phyloP scores from a whole-genome alignment of 805 yeast genomes.

The Suhomyces sp. region DNA sequence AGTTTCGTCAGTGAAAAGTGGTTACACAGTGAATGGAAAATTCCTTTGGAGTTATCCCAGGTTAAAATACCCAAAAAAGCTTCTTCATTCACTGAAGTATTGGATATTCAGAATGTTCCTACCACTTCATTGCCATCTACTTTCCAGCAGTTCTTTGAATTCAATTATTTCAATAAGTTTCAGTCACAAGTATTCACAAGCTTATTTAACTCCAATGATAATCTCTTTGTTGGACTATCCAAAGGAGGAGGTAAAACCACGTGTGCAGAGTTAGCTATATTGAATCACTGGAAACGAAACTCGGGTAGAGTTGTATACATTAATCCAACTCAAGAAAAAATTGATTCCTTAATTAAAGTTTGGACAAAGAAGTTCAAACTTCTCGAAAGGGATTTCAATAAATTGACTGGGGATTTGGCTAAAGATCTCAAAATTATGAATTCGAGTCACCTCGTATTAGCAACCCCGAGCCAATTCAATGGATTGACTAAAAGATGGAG shows the following conservation, averaged over 20 bases:
- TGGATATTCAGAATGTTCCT: conserved; percentile 52
- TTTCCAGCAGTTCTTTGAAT: conserved; percentile 46
- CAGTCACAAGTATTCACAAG: conserved; percentile 72
- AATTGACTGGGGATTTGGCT: conserved; percentile 54
- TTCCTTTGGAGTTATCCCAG: conserved; percentile 56
- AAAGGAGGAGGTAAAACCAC: conserved; percentile 76
- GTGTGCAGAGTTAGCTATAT: conserved; percentile 69
- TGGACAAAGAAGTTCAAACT: conserved; percentile 56
- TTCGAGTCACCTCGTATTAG: conserved; percentile 62
- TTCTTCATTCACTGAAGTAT: conserved; percentile 58
- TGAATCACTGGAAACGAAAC: conserved; percentile 69
- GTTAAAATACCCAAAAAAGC: conserved; percentile 61
- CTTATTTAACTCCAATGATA: conserved; percentile 57
- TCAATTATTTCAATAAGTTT: conserved; percentile 61
- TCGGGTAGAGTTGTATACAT: conserved; percentile 73
- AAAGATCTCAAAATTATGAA: conserved; percentile 57
- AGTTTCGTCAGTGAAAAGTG: conserved; percentile 77
- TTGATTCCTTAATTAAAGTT: conserved; percentile 43
- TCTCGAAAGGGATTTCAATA: conserved; percentile 55
- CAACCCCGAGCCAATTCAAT: conserved; percentile 82
- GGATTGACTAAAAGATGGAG: conserved; percentile 78
- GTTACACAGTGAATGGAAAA: conserved; percentile 69
- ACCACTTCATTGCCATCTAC: conserved; percentile 50
- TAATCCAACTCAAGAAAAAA: conserved; percentile 57
- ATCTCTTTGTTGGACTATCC: conserved; percentile 64